Evolutionary conservation across 306 rosid genomes (phyloP).

Genomic region (Prunus mongolica): DNA sequence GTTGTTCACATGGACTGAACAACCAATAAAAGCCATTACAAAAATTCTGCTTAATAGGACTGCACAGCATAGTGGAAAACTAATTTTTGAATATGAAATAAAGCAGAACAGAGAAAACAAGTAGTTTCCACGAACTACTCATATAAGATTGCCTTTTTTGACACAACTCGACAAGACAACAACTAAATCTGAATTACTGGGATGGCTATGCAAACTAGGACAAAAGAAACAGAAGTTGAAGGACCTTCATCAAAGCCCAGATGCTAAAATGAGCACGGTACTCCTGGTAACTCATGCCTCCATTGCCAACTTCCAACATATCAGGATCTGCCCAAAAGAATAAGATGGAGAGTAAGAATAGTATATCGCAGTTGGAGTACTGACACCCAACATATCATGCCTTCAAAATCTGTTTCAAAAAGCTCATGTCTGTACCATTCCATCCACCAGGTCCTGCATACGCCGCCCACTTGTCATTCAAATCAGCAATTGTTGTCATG

Average conservation of each 20-base stretch:
- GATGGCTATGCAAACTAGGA: not conserved
- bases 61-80: not conserved
- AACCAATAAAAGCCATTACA: not conserved
- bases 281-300: constrained; percentile 89
- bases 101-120: not conserved
- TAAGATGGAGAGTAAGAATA: constrained; percentile 18
- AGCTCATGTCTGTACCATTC: constrained; percentile 61
- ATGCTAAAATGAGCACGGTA: constrained; percentile 96
- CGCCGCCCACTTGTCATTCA: constrained; percentile 92
- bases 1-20: not conserved
- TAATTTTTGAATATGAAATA: not conserved
- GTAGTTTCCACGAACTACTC: not conserved
- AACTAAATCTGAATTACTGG: not conserved
- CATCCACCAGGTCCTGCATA: constrained; percentile 99
- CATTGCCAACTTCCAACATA: constrained; percentile 99
- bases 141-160: not conserved
- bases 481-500: constrained; percentile 88
- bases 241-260: constrained; percentile 96
- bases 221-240: constrained; percentile 9
- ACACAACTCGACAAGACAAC: not conserved
- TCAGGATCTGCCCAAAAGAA: constrained; percentile 72
- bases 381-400: constrained; percentile 11
- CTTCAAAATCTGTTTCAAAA: constrained; percentile 19
- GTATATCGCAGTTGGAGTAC: constrained; percentile 13
- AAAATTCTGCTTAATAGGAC: not conserved